phyloP scores from a whole-genome alignment of 352 stramenopile species.

The Globisporangium cederbergense region DNA sequence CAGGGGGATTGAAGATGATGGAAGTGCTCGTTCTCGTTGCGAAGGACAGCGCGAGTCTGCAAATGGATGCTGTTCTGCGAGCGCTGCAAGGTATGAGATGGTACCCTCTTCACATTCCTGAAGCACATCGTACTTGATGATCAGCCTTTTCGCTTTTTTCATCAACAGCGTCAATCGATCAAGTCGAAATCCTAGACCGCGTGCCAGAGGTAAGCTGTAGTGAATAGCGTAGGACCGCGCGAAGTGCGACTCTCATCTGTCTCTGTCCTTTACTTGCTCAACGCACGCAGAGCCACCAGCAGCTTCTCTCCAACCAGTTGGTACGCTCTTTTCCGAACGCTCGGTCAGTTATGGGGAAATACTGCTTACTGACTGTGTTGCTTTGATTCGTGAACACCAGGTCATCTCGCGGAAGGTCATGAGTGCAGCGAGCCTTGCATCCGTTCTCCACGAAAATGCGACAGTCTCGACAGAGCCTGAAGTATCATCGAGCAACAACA shows the following conservation, averaged over 20 bases:
- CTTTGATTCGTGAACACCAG: background rate
- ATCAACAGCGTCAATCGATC: conserved; percentile 13
- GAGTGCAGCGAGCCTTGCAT: conserved; percentile 8
- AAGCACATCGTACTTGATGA: too few species aligned
- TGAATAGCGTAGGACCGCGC: too few species aligned
- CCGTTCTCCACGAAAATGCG: background rate
- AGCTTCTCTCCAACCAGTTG: conserved; percentile 26
- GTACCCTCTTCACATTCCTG: too few species aligned
- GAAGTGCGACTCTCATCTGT: background rate
- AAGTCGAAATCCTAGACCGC: conserved; percentile 26
- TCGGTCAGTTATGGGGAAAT: background rate
- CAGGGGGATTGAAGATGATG: conserved; percentile 15
- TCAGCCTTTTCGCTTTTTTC: too few species aligned
- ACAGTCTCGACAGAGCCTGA: background rate
- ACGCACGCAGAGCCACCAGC: background rate
- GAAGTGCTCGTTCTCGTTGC: conserved; percentile 34
- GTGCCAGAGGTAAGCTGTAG: conserved; percentile 28
- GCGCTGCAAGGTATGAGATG: conserved; percentile 17
- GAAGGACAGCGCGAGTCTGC: conserved; percentile 16
- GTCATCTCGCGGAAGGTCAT: conserved; percentile 1
- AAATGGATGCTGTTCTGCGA: conserved; percentile 25
- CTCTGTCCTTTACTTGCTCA: background rate
- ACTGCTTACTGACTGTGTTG: background rate
- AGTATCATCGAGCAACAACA: background rate
- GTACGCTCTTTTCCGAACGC: conserved; percentile 4